phyloP scores from a whole-genome alignment of 106 monocot genomes.

The Acorus calamus region DNA sequence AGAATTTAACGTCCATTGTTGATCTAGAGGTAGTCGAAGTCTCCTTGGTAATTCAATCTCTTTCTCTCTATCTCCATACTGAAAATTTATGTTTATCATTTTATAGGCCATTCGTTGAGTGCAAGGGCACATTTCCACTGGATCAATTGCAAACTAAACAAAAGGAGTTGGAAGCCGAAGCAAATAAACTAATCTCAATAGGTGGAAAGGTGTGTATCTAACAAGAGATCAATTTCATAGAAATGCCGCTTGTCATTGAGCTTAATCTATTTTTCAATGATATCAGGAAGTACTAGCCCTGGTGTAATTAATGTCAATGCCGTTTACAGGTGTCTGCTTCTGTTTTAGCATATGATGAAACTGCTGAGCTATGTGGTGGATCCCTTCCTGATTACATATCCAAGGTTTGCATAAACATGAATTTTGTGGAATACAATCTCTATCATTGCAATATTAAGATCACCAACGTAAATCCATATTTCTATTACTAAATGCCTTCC shows the following conservation, averaged over 20 bases:
- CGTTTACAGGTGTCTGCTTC: constrained; percentile 38
- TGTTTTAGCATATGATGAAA: constrained; percentile 64
- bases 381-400: constrained; percentile 64
- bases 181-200: constrained; percentile 46
- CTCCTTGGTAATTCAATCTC: no score
- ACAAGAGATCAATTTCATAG: neutral
- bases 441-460: no score
- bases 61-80: no score
- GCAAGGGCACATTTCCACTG: constrained; percentile 51
- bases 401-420: constrained; percentile 20
- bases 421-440: no score
- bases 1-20: no score
- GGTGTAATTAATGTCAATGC: neutral
- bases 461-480: no score
- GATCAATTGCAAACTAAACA: constrained; percentile 52
- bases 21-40: no score
- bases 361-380: constrained; percentile 57
- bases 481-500: no score
- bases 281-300: no score
- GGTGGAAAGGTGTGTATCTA: constrained; percentile 40
- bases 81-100: constrained; percentile 1
- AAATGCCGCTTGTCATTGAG: neutral
- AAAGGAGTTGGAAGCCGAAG: constrained; percentile 55
- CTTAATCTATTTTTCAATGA: neutral
- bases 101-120: constrained; percentile 80